Base-by-base conservation (phyloP, 495 filamentous ascomycete species). In the Pyrenula massariospora region DNA sequence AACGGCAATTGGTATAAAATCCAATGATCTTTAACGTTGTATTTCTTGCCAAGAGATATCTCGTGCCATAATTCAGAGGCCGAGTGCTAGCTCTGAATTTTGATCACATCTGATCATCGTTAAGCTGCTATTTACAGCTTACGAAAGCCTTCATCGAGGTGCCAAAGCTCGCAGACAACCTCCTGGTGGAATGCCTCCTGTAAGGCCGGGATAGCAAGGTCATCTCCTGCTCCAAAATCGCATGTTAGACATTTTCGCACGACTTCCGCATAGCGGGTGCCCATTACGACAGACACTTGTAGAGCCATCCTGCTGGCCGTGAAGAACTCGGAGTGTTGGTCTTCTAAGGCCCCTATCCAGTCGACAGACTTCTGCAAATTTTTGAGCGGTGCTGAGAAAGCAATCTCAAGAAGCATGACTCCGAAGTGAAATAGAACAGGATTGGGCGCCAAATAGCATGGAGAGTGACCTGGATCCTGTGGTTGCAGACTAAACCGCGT, bases 231-330 rank as follows among this genome's bases (percentile, higher is more conserved):
- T 21, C 65, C 62, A 31, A 74, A 74, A 58, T 70, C 66, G 56
- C 72, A 74, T 21, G 60, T 55, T 3, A 73, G 63, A 47, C 71
- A 68, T 57, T 68, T 68, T 55, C 65, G 62, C 0, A 68, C 62
- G 19, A 73, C 59, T 20, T 63, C 52, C 10, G 57, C 58, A 51
- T 63, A 64, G 2, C 3, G 57, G 12, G 5, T 12, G 1, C 61
- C 61, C 58, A 63, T 60, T 12, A 52, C 56, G 2, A 25, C 36
- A 10, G 25, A 22, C n/a, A 23, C 54, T 0, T 20, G 22, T 22
- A 36, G 57, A 10, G 61, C 52, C 15, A 71, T 42, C 19, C 65
- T 58, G 36, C 63, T 59, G 12, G 71, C 68, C 8, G 62, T 57
- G 12, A 63, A 59, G 42, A 70, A 70, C 10, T 62, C 60, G 15